phyloP scores from a whole-genome alignment of 225 moss, liverwort and hornwort genomes.

The Neckera pumila region DNA sequence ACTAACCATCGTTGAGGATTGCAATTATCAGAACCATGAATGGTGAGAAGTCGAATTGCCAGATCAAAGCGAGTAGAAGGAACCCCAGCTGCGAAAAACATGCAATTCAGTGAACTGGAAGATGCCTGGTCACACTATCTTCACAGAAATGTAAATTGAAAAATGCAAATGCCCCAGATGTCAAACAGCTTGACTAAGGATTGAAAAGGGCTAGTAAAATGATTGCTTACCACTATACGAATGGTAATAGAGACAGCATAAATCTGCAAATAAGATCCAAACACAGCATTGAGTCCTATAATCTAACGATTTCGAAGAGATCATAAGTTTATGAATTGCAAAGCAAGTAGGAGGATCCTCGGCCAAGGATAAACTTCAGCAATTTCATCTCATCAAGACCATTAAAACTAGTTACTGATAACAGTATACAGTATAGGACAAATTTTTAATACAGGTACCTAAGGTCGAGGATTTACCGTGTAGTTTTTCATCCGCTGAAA shows the following conservation, averaged over 20 bases:
- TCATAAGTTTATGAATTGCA: neutral
- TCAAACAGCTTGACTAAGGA: neutral
- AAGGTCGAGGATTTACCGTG: constrained; percentile 25
- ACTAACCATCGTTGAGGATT: constrained; percentile 65
- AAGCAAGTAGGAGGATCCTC: neutral
- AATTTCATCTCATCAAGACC: neutral
- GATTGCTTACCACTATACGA: constrained; percentile 60
- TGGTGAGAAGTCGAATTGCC: constrained; percentile 70
- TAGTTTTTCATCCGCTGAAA: constrained; percentile 89
- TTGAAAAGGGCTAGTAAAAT: neutral
- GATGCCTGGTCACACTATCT: neutral
- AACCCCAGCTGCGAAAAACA: constrained; percentile 46
- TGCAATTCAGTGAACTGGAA: neutral
- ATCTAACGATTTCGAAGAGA: neutral
- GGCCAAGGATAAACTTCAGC: neutral
- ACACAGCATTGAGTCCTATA: neutral
- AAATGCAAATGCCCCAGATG: neutral
- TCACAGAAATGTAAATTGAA: neutral
- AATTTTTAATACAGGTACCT: neutral
- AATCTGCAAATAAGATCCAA: constrained; percentile 33
- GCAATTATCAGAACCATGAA: constrained; percentile 78
- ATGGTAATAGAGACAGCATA: constrained; percentile 86
- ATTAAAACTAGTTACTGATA: neutral
- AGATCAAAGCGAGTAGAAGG: constrained; percentile 46
- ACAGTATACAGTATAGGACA: neutral